phyloP scores from a whole-genome alignment of 257 asterid species.

The Fraxinus anomala region DNA sequence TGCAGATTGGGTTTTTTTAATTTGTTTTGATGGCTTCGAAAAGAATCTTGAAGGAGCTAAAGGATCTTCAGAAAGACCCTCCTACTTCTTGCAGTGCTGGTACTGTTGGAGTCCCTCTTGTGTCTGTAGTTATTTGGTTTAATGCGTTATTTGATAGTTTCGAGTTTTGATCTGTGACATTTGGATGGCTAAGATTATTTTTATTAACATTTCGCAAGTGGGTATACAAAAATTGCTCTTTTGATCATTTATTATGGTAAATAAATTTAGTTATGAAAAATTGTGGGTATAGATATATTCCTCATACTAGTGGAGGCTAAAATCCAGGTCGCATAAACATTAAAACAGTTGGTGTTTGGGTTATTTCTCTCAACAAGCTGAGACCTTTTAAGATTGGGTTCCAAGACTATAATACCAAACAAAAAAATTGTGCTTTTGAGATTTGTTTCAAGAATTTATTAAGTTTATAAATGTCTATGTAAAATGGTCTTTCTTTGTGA shows the following conservation, averaged over 20 bases:
- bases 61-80: conserved; percentile 63
- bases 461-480: neutral
- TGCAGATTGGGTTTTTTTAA: conserved; percentile 42
- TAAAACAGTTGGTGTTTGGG: neutral
- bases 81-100: conserved; percentile 64
- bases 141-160: conserved; percentile 3
- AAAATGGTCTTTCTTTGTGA: neutral
- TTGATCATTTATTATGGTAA: conserved; percentile 2
- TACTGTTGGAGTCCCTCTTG: neutral
- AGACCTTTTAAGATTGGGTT: neutral
- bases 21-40: conserved; percentile 51
- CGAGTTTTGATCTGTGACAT: conserved; percentile 34
- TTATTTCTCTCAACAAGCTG: neutral
- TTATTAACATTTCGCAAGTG: conserved; percentile 1
- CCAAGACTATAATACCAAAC: neutral
- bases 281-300: neutral
- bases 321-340: neutral
- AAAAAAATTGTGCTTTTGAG: neutral
- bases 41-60: conserved; percentile 64
- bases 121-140: conserved; percentile 5
- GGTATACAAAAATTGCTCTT: conserved; percentile 25
- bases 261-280: neutral
- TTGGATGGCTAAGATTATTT: conserved; percentile 16
- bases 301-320: neutral
- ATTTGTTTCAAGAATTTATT: neutral